A percentile compares a stretch with the other conserved stretches of the same genome.
These are phyloP conservation scores for Sarcocystis neurona DNA, from an alignment of 169 alveolate genomes.

Conservation along the genomic window DNA sequence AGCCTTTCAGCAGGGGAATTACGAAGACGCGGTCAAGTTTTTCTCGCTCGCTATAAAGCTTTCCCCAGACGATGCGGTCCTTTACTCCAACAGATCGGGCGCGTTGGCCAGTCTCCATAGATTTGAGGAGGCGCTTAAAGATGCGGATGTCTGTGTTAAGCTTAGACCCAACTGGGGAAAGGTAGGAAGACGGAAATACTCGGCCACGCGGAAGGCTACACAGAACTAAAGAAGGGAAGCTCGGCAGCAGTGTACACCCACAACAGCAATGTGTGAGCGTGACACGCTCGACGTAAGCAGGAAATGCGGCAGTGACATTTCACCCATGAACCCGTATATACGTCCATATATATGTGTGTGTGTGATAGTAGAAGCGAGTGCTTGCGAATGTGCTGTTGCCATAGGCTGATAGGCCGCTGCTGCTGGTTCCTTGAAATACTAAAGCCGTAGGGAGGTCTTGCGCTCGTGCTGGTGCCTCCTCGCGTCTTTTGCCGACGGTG, in stretches of 20 bases:
- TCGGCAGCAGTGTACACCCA: background rate
- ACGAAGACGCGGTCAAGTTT: conserved; percentile 86
- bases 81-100: conserved; percentile 94
- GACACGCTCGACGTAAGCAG: no score
- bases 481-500: no score
- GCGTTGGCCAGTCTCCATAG: conserved; percentile 86
- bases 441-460: no score
- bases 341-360: no score
- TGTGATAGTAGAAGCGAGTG: no score
- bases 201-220: background rate
- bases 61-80: conserved; percentile 90
- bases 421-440: no score
- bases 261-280: no score
- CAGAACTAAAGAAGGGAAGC: background rate
- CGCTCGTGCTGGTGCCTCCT: no score
- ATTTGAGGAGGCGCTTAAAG: conserved; percentile 89
- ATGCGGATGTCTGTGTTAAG: conserved; percentile 89
- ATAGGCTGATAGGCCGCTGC: no score
- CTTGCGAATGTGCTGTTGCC: no score
- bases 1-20: conserved; percentile 90
- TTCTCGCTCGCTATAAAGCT: conserved; percentile 90
- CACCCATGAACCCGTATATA: no score
- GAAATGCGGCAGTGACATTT: no score
- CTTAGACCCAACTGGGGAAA: conserved; percentile 93
- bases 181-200: conserved; percentile 54